These are phyloP conservation scores for Oryza longistaminata DNA, from an alignment of 176 grass and related monocot species.

Conservation along the genomic window DNA sequence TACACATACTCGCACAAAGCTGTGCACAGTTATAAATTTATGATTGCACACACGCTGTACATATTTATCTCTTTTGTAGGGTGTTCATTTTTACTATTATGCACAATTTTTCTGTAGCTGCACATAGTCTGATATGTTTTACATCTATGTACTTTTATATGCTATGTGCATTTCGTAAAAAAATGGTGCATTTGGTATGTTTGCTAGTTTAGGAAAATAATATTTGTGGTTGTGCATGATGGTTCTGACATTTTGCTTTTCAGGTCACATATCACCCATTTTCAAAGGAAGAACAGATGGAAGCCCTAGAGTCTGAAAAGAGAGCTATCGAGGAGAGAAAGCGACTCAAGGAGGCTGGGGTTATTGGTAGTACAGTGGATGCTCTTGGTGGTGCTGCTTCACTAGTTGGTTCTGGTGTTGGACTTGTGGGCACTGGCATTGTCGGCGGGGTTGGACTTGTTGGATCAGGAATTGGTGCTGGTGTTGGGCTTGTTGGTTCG, in stretches of 20 bases:
- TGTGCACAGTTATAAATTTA: neutral
- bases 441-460: slow-evolving; percentile 59
- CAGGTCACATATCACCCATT: slow-evolving; percentile 77
- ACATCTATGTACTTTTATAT: neutral
- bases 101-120: neutral
- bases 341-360: slow-evolving; percentile 75
- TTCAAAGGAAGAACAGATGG: slow-evolving; percentile 78
- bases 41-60: neutral
- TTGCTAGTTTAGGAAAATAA: neutral
- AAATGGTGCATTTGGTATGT: neutral
- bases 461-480: slow-evolving; percentile 59
- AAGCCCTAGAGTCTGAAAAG: slow-evolving; percentile 71
- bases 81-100: too few relatives aligned
- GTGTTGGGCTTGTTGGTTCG: slow-evolving; percentile 60
- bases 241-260: slow-evolving; percentile 7
- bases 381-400: slow-evolving; percentile 80
- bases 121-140: neutral
- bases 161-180: neutral
- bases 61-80: neutral
- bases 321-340: slow-evolving; percentile 75
- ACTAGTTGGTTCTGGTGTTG: slow-evolving; percentile 79
- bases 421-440: slow-evolving; percentile 72
- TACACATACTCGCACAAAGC: neutral
- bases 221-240: neutral
- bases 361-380: slow-evolving; percentile 97